phyloP scores from a whole-genome alignment of 2,329 filamentous ascomycete genomes.

The Coniella lustricola region DNA sequence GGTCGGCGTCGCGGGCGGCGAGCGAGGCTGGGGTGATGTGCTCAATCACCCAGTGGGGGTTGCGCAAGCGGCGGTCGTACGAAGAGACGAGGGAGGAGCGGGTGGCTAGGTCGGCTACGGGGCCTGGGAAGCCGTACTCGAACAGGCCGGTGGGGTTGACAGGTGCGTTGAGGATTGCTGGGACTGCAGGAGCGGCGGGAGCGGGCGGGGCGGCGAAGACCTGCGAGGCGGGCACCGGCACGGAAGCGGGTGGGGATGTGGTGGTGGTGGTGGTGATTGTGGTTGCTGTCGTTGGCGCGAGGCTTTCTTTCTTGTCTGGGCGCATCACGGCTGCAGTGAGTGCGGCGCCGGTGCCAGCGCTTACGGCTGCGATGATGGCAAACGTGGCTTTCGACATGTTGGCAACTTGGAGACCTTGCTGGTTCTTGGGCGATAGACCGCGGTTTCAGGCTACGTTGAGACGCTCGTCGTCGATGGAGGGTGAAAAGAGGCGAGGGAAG shows the following conservation, averaged over 20 bases:
- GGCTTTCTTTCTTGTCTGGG: constrained; percentile 33
- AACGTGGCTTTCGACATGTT: constrained; percentile 74
- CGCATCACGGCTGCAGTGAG: constrained; percentile 61
- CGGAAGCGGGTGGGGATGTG: constrained; percentile 24
- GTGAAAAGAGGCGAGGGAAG: too few relatives aligned
- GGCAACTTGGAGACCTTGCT: constrained; percentile 9
- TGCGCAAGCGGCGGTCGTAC: constrained; percentile 84
- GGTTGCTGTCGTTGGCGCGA: constrained; percentile 26
- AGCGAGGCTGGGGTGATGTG: constrained; percentile 91
- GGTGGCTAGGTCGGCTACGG: constrained; percentile 72
- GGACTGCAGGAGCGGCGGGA: constrained; percentile 18
- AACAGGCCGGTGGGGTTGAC: constrained; percentile 73
- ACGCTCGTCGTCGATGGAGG: too few relatives aligned
- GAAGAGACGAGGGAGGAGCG: constrained; percentile 74
- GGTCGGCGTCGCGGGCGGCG: constrained; percentile 66
- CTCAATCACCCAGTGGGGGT: constrained; percentile 91
- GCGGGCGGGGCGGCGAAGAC: constrained; percentile 33
- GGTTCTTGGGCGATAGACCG: background rate
- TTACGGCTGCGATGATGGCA: constrained; percentile 67
- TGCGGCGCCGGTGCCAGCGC: constrained; percentile 70
- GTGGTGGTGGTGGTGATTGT: constrained; percentile 27
- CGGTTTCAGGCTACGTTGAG: too few relatives aligned
- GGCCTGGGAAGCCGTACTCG: constrained; percentile 88
- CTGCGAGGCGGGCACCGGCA: constrained; percentile 52
- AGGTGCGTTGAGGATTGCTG: constrained; percentile 30